These are phyloP conservation scores for Fusarium sp. DNA, from an alignment of 2,329 filamentous ascomycete genomes.

Conservation along the genomic window DNA sequence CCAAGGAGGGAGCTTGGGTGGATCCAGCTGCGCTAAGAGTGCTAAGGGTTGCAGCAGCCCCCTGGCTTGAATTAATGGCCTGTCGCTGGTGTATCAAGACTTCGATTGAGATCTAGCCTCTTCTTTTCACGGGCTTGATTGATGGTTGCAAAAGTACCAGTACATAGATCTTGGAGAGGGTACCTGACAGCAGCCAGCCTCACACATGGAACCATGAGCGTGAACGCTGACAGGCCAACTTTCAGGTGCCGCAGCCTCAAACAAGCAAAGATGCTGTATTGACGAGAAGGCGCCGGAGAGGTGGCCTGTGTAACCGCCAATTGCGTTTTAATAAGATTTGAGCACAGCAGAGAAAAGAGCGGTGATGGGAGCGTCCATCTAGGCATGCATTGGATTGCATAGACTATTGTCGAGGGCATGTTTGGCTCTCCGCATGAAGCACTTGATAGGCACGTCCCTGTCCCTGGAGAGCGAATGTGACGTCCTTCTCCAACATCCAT, in stretches of 20 bases:
- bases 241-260: slow-evolving; percentile 29
- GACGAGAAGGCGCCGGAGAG: slow-evolving; percentile 8
- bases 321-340: slow-evolving; percentile 3
- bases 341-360: slow-evolving; percentile 30
- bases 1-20: slow-evolving; percentile 47
- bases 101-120: slow-evolving; percentile 22
- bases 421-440: slow-evolving; percentile 32
- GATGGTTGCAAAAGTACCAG: slow-evolving; percentile 25
- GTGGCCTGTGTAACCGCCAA: slow-evolving; percentile 18
- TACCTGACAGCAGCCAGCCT: slow-evolving; percentile 31
- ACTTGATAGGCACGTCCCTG: slow-evolving; percentile 30
- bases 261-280: slow-evolving; percentile 25
- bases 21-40: slow-evolving; percentile 29
- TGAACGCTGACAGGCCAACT: slow-evolving; percentile 27
- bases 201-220: slow-evolving; percentile 10
- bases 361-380: slow-evolving; percentile 24
- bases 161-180: slow-evolving; percentile 27
- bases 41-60: slow-evolving; percentile 32
- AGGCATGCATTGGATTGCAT: slow-evolving; percentile 6
- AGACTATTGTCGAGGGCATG: slow-evolving; percentile 10
- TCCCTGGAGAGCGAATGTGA: slow-evolving; percentile 32
- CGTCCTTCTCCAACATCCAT: slow-evolving; percentile 39
- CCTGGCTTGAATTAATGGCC: slow-evolving; percentile 36
- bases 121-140: slow-evolving; percentile 3
- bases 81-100: slow-evolving; percentile 38